A percentile compares a stretch with the other conserved stretches of the same genome.
Conservation (phyloP, 1,139 yeast species). For the Protomyces inundatus region DNA sequence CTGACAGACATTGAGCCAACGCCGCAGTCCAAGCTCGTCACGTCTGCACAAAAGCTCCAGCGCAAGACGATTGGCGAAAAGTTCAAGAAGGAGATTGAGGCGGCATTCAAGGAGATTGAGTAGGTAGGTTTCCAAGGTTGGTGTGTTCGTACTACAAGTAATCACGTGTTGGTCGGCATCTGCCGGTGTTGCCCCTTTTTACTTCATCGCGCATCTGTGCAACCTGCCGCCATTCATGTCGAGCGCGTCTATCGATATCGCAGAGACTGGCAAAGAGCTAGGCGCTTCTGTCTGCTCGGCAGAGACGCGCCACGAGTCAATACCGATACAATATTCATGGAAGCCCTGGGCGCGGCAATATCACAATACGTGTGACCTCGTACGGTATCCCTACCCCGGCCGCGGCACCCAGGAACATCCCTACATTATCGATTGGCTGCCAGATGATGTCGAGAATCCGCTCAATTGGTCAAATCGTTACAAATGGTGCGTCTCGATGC, state of each 20-base stretch:
- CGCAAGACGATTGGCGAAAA: conserved; percentile 78
- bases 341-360: background rate
- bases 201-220: too few species aligned
- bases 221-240: too few species aligned
- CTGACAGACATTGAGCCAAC: conserved; percentile 93
- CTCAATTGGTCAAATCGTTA: conserved; percentile 47
- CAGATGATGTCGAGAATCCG: conserved; percentile 57
- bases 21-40: conserved; percentile 88
- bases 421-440: background rate
- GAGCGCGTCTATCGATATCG: too few species aligned
- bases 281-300: background rate
- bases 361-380: background rate
- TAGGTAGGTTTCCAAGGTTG: too few species aligned
- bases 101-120: conserved; percentile 34
- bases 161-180: too few species aligned
- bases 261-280: too few species aligned
- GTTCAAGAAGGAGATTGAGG: conserved; percentile 39
- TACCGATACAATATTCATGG: background rate
- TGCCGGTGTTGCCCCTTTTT: too few species aligned
- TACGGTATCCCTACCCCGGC: background rate
- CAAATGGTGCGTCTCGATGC: conserved; percentile 21
- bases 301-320: background rate
- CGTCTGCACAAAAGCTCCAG: conserved; percentile 94
- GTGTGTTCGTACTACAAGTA: too few species aligned
- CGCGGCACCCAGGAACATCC: background rate